Evolutionary conservation across 2,329 filamentous ascomycete species (phyloP), one percentile per base, ranked within the genome.

Genomic region (Penicillium sp.): DNA sequence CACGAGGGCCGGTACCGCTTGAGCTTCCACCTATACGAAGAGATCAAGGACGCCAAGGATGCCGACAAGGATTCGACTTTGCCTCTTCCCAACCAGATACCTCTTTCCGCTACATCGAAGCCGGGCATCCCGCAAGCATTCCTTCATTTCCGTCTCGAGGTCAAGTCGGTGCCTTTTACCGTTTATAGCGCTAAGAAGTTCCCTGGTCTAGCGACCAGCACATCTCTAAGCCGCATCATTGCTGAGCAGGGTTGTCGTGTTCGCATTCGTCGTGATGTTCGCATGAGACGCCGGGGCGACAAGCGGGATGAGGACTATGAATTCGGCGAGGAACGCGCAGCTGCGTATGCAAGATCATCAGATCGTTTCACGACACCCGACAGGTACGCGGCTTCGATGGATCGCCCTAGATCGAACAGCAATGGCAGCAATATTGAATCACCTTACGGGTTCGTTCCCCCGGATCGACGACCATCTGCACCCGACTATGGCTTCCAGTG

Each of bases 111-210:
- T 58, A 66, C 53, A 38, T 64, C 64, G 31, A 72, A 72, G 52
- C 67, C 69, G 21, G 69, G 67, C 40, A 67, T 72, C 15, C 72
- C 69, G 42, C 74, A 65, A 68, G 77, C 61, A 71, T 85, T 79
- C 51, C 87, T 95, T 56, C 85, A 89, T 63, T 91, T 88, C 73
- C 81, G 90, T 47, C 81, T 96, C 72, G 88, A 95, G 68, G 86
- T 96, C 61, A 89, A 91, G 75, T 95, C 93, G 0, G 73, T 78
- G 12, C 82, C 87, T 0, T 97, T 98, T 68, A 83, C 81, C 43
- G 93, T 97, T 37, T 97, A 80, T 74, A 96, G 90, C 61, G 93
- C 93, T 45, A 98, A 97, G 82, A 97, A 96, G 74, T 98, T 98
- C 73, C 93, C 93, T 15, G 93, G 91, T 17, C 75, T 97, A 52